Conservation (phyloP, 1,139 yeast genomes). For the Debaryomycetaceae sp. region DNA sequence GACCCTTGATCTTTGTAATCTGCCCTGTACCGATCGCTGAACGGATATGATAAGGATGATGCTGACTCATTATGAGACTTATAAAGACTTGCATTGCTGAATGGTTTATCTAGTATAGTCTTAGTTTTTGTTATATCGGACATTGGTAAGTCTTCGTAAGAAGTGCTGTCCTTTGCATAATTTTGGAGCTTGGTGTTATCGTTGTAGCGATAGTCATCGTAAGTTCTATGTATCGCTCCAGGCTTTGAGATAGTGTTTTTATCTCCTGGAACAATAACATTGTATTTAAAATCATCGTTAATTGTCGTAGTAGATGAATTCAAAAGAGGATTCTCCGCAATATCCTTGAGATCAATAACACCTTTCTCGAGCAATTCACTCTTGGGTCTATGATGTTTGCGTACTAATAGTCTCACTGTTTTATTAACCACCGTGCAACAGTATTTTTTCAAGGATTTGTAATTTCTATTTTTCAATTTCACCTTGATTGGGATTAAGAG, state of each 20-base stretch:
- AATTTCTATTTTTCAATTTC: slow-evolving; percentile 38
- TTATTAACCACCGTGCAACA: slow-evolving; percentile 56
- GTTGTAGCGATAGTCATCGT: slow-evolving; percentile 7
- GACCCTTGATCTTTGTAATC: background rate
- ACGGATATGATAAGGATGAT: slow-evolving; percentile 3
- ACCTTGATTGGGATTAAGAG: slow-evolving; percentile 54
- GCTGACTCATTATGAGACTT: background rate
- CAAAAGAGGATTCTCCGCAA: slow-evolving; percentile 7
- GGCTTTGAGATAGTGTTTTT: slow-evolving; percentile 4
- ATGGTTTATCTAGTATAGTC: background rate
- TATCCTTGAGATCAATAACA: slow-evolving; percentile 16
- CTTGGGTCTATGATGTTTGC: slow-evolving; percentile 43
- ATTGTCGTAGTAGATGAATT: slow-evolving; percentile 9
- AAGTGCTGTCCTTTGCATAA: background rate
- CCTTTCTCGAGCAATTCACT: slow-evolving; percentile 33
- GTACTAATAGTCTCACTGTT: slow-evolving; percentile 50
- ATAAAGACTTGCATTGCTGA: background rate
- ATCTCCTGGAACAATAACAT: background rate
- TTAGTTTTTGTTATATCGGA: background rate
- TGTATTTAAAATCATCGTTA: slow-evolving; percentile 4
- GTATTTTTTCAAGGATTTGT: slow-evolving; percentile 48
- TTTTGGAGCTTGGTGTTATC: slow-evolving; percentile 13
- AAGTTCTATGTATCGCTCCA: slow-evolving; percentile 5
- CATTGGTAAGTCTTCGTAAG: background rate
- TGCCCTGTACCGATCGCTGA: slow-evolving; percentile 1